Base-by-base conservation (phyloP, 345 rosid genomes). In the Alliaria petiolata region DNA sequence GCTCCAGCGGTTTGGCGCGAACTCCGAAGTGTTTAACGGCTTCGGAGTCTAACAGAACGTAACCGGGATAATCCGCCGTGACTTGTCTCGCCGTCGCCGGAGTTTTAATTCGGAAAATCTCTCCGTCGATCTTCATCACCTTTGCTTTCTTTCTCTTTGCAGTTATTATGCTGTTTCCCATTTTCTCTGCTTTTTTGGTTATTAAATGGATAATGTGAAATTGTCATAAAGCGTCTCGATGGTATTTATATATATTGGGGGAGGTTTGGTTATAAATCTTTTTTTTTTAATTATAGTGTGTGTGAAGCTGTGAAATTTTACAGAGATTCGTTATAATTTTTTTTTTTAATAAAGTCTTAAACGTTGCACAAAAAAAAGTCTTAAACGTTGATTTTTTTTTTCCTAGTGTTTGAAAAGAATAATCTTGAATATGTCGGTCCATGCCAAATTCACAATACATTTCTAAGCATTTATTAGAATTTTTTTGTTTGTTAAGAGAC, bases 51-150 rank as follows among this genome's bases (percentile, higher is more conserved):
- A 95, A 40, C 6, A 95, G 51, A 15, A 88, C 96, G 60, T 81
- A 87, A 2, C 95, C 96, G 0, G 99, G 99, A 67, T 88, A 79
- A 44, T 86, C 88, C 62, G 80, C 83, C 34, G 83, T 49, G 4
- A 86, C 85, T n/a, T 92, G 89, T 5, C 83, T 70, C 9, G 79
- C 96, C 12, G 79, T 83, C 50, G 70, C 72, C 19, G 96, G 97
- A 10, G 93, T 91, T 81, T 78, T 85, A 1, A 91, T 39, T 61
- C 86, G 87, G 76, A 89, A 64, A 3, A 87, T 86, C 75, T 95
- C 95, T 17, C 99, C 99, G 81, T 83, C 83, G 52, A 95, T 79
- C 44, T 83, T 91, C 98, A 95, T 91, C 36, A 95, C 86, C 53
- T 89, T 91, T 0, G 89, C 83, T 70, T 15, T 86, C 62, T 70